Percentiles rank a stretch among this genome's conserved stretches.
Conservation (phyloP, 306 rosid species). For the Argentina anserina region DNA sequence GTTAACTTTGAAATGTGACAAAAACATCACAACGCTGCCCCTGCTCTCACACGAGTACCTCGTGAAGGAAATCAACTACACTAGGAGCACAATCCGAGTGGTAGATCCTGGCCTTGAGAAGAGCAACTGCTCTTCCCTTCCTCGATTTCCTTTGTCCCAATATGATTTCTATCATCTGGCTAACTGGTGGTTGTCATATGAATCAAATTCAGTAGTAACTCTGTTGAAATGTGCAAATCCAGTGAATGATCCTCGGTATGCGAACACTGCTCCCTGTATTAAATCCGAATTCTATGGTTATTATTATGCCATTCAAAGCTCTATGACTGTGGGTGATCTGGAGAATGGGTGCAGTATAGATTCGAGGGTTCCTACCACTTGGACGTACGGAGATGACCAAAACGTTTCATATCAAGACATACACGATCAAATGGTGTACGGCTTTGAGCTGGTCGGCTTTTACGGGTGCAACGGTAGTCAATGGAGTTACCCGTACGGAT, state of each 20-base stretch:
- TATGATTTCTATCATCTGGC: too few relatives aligned
- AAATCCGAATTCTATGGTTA: neutral
- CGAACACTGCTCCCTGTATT: neutral
- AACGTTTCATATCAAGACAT: neutral
- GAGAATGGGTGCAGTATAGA: neutral
- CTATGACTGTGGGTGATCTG: accelerated
- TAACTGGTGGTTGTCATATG: too few relatives aligned
- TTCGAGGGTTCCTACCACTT: neutral
- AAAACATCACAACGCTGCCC: neutral
- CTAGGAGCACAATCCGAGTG: neutral
- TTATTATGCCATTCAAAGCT: neutral
- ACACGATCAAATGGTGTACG: neutral
- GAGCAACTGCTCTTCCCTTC: neutral
- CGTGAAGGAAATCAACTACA: slow-evolving; percentile 29
- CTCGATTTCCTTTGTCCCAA: neutral
- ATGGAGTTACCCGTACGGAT: neutral
- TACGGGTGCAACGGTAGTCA: neutral
- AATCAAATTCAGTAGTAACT: neutral
- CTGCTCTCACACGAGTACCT: neutral
- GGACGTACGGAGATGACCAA: too few relatives aligned
- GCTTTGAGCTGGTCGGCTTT: neutral
- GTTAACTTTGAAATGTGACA: slow-evolving; percentile 18
- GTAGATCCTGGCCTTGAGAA: neutral
- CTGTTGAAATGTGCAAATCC: neutral
- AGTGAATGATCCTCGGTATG: neutral